Conservation (phyloP, 805 yeast genomes). For the Yarrowia sp. region DNA sequence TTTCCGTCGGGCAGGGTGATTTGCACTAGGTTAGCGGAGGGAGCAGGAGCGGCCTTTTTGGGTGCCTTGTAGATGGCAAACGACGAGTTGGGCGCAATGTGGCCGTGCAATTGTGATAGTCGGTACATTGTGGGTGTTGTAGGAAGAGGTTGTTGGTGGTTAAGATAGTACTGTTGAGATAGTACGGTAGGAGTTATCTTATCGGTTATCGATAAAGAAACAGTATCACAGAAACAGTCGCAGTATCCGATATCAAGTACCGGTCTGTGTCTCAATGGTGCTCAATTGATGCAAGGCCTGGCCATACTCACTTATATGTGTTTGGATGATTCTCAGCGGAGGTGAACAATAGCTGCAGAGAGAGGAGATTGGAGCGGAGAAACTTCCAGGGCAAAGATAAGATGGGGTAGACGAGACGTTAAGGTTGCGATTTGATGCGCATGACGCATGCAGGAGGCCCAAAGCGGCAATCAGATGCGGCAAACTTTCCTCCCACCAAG, state of each 20-base stretch:
- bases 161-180: too few species aligned
- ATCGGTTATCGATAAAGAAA: background rate
- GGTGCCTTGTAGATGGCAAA: conserved; percentile 17
- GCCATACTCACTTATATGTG: conserved; percentile 9
- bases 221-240: too few species aligned
- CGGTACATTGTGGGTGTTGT: background rate
- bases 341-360: background rate
- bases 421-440: background rate
- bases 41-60: conserved; percentile 3
- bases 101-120: conserved; percentile 1
- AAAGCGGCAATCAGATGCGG: conserved; percentile 4
- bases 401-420: background rate
- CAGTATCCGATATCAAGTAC: too few species aligned
- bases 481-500: conserved; percentile 1
- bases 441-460: background rate
- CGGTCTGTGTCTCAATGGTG: too few species aligned
- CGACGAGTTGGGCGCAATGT: background rate
- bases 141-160: too few species aligned
- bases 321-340: background rate
- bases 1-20: conserved; percentile 61
- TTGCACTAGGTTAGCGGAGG: conserved; percentile 22
- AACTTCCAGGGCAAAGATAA: conserved; percentile 19
- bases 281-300: too few species aligned
- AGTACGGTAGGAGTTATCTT: too few species aligned
- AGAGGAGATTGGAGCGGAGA: conserved; percentile 15